Percentiles rank a stretch among this genome's conserved stretches.
Conservation (phyloP, 2,329 filamentous ascomycete genomes). For the Verticillium nubilum region DNA sequence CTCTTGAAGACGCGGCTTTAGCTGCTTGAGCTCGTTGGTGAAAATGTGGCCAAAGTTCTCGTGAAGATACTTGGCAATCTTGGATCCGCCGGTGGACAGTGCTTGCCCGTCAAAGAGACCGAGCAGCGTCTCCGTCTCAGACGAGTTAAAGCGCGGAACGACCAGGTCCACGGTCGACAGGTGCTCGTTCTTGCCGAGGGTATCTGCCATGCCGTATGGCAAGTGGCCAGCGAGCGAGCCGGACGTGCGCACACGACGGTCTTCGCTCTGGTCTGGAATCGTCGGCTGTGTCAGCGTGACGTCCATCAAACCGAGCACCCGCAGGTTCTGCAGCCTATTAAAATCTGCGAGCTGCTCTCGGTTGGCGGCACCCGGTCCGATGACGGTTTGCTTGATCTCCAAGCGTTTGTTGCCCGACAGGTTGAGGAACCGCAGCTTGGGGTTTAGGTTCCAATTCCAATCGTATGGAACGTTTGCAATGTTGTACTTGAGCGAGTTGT, state of each 20-base stretch:
- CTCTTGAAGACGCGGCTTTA: conserved; percentile 64
- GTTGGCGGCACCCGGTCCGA: conserved; percentile 47
- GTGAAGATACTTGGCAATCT: conserved; percentile 93
- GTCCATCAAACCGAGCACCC: conserved; percentile 93
- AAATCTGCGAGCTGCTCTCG: conserved; percentile 82
- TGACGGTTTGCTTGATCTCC: conserved; percentile 72
- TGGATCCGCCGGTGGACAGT: conserved; percentile 84
- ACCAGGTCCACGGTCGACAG: conserved; percentile 94
- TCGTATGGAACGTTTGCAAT: conserved; percentile 99
- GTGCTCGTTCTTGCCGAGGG: conserved; percentile 87
- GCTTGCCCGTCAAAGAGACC: conserved; percentile 95
- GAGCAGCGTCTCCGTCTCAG: conserved; percentile 82
- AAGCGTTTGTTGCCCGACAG: conserved; percentile 94
- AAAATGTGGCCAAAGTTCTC: conserved; percentile 92
- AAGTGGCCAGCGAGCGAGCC: conserved; percentile 88
- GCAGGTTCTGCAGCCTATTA: conserved; percentile 72
- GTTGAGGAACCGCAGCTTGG: conserved; percentile 90
- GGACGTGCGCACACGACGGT: conserved; percentile 91
- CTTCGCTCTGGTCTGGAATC: conserved; percentile 91
- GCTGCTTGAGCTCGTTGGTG: conserved; percentile 68
- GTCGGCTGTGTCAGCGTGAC: conserved; percentile 91
- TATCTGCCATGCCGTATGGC: conserved; percentile 97
- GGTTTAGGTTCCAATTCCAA: conserved; percentile 99
- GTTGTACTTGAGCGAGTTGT: conserved; percentile 95
- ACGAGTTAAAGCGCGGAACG: conserved; percentile 83